Evolutionary conservation across 805 yeast genomes (phyloP), one percentile per base, ranked within the genome.

Genomic region (Starmerella bombi): DNA sequence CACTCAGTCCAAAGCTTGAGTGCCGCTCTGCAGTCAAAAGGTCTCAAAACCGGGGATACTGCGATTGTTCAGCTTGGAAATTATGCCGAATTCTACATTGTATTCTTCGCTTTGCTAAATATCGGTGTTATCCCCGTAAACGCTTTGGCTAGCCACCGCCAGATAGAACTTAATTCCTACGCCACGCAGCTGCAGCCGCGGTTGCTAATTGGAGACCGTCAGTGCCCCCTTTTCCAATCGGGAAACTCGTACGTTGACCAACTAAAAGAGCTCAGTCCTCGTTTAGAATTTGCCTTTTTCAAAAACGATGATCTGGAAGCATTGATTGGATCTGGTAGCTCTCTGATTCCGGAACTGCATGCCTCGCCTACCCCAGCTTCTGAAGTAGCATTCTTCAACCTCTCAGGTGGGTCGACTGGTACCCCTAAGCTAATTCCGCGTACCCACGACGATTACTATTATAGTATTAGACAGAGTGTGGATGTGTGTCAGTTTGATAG

Each of bases 381-480:
- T 18, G 45, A 45, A 19, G 48, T 45, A 2, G 48, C 48, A 3
- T 45, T 45, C 25, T 33, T 45, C 32, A 45, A 45, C 19, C 37
- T 45, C 10, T 40, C 45, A 2, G 48, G 48, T 3, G 48, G 48
- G 3, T 33, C 40, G 12, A 45, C 48, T 1, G 48, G 48, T 5
- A 45, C 48, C 0, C 48, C 48, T 1, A 45, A 45, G 28, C 43
- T 45, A 14, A 45, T 45, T 19, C 48, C 48, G 19, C 43, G 48
- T 3, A 45, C 48, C 3, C 48, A 45, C 32, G 42, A 45, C 25
- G 48, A 45, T 22, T 45, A 45, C 23, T 42, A 38, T 28, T 45
- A 45, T 28, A 45, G 48, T 21, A 45, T 42, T 15, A 27, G 40
- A 6, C 41, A 34, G 8, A 45, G 48, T 16, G 44, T 30, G 3